Evolutionary conservation across 2,329 filamentous ascomycete genomes (phyloP), one percentile per base, ranked within the genome.

Genomic region (Ascochyta pisi): DNA sequence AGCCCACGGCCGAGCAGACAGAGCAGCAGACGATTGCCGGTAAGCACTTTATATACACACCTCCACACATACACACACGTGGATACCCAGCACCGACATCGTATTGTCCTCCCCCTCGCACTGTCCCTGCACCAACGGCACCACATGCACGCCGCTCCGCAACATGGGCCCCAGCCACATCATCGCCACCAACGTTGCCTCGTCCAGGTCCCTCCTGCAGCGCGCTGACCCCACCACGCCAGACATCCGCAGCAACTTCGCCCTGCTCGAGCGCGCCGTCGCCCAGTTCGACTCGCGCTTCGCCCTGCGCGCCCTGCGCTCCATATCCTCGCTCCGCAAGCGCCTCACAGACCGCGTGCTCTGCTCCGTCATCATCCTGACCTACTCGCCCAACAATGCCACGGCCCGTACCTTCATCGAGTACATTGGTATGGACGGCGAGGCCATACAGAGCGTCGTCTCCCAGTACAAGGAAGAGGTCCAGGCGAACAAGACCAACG

Each of bases 231-330:
- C 64, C 29, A 59, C 61, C 40, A 60, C 63, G 26, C 42, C 73
- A 98, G 95, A 97, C 77, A 96, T 99, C 81, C 95, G 93, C 80
- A 89, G 86, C 83, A 97, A 96, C 80, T 97, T 97, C 74, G 86
- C 87, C 48, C 85, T 99, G 63, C 85, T 99, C 72, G 93, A 97
- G 73, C 90, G 92, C 71, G 95, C 93, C 64, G 94, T 99, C 63
- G 84, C 88, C 63, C 87, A 96, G 69, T 99, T 98, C 77, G 95
- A 99, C 79, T 87, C 93, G 57, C 89, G 95, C 81, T 99, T 97
- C 80, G 92, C 94, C 54, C 89, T 99, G 62, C 87, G 95, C 73
- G 95, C 95, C 60, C 86, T 99, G 62, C 90, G 95, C 70, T 96
- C 93, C 68, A 96, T 98, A 80, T 96, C 95, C 37, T 93, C 92